Conservation (phyloP, 140 eudicot genomes). For the Cichorium intybus region DNA sequence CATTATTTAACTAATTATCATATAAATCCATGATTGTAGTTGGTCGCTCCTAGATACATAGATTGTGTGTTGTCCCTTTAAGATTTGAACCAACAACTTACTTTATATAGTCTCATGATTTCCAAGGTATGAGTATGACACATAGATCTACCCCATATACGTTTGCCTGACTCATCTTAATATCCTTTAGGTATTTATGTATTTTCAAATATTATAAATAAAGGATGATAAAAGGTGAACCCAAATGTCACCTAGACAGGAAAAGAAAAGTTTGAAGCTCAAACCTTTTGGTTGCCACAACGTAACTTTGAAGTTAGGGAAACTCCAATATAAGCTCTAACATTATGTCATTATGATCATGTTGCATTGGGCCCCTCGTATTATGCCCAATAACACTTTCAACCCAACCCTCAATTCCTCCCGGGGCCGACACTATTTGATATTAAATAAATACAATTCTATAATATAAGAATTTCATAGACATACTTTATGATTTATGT, state of each 20-base stretch:
- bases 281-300: slow-evolving; percentile 40
- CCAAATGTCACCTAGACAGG: slow-evolving; percentile 22
- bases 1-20: too few relatives aligned
- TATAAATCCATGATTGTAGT: too few relatives aligned
- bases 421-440: too few relatives aligned
- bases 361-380: slow-evolving; percentile 20
- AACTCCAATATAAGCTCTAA: slow-evolving; percentile 36
- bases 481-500: too few relatives aligned
- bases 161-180: background rate
- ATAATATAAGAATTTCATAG: too few relatives aligned
- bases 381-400: slow-evolving; percentile 7
- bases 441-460: too few relatives aligned
- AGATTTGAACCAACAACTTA: background rate
- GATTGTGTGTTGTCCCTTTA: background rate
- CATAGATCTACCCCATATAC: background rate
- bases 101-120: background rate
- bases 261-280: slow-evolving; percentile 16
- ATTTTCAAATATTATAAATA: background rate
- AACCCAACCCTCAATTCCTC: background rate
- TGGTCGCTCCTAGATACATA: too few relatives aligned
- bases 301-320: slow-evolving; percentile 61
- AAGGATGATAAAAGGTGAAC: background rate
- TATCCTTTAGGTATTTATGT: background rate
- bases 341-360: slow-evolving; percentile 11
- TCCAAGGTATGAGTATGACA: background rate